Evolutionary conservation across 108 stramenopile genomes (phyloP), one percentile per base, ranked within the genome.

Genomic region (Nannochloropsis granulata): DNA sequence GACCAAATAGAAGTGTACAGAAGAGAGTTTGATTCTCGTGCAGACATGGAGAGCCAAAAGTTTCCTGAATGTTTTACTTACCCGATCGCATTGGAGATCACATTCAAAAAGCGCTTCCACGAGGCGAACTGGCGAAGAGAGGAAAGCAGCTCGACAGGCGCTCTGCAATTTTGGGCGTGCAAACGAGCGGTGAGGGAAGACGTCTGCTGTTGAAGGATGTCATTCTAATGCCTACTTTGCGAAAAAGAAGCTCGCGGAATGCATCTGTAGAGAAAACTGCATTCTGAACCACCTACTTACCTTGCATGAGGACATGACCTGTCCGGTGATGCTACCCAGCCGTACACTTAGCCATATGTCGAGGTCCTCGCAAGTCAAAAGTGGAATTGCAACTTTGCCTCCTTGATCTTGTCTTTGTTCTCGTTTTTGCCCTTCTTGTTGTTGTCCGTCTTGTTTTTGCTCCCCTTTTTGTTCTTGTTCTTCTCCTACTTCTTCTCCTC

Each of bases 31-130:
- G n/a, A 23, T 81, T 16, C 78, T 0, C 45, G 24, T 78, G 34
- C 34, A 34, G 34, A 34, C 34, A 34, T 34, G 34, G 1, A 34
- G 34, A 34, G 34, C 5, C 34, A 34, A 34, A 34, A 5, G 34
- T 34, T 34, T 34, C 34, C 34, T 34, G 34, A 34, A 34, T 34
- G 34, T 34, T 34, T 34, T 23, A 46, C 44, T 14, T 56, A 86
- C 85, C 85, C 81, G 82, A 89, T 90, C 78, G 43, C 45, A 71
- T 86, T 89, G 81, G 89, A 80, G 44, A 71, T 71, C 56, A n/a
- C 56, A 71, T 11, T 71, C 56, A 71, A 71, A 71, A 71, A 71
- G n/a, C 0, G 90, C 89, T 85, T 92, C 92, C 45, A 91, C 87
- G n/a, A 92, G 43, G 13, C 92, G 92, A 42, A 78, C 45, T 8